Base-by-base conservation (phyloP, 2,329 filamentous ascomycete species). In the Dendrostoma leiphaemia region DNA sequence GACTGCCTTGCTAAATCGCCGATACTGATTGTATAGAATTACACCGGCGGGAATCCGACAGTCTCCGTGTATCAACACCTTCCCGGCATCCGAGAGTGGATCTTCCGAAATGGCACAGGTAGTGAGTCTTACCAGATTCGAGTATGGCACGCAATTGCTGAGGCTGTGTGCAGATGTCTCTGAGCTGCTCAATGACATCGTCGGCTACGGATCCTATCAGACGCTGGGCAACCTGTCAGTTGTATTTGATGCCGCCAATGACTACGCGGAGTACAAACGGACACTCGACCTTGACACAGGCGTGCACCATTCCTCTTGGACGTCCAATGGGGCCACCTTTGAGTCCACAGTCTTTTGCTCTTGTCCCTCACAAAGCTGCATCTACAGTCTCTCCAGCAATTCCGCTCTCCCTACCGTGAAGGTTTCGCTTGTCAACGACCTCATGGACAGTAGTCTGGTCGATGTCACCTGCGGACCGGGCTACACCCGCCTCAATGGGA, bases 41-140 rank as follows among this genome's bases (percentile, higher is more conserved):
- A 80, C 59, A 70, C 64, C 0, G 77, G 78, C 15, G 77, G 76
- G 1, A 80, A 80, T 40, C 76, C 76, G 15, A 57, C 57, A 1
- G 59, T 61, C 2, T 60, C 70, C 0, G 66, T 68, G 3, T 67
- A 67, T 2, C 57, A 66, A 6, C 66, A 67, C 28, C 57, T 80
- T 0, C 65, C 70, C 1, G 71, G 67, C 0, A 77, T 79, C 4
- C 66, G 76, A n/a, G 65, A 74, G 3, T 69, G 62, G 57, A 79
- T 80, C 15, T 80, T 78, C 41, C 61, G 71, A 17, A 76, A 79
- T 48, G 75, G 75, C 6, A 78, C 71, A 0, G 77, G 77, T n/a
- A 73, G 73, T 67, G 65, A 62, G 58, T 34, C n/a, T 5, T 17
- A 3, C n/a, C 2, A 8, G 3, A 7, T n/a, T 10, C 8, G 12